Conservation (phyloP, 2,329 filamentous ascomycete species). For the Colletotrichum sidae region DNA sequence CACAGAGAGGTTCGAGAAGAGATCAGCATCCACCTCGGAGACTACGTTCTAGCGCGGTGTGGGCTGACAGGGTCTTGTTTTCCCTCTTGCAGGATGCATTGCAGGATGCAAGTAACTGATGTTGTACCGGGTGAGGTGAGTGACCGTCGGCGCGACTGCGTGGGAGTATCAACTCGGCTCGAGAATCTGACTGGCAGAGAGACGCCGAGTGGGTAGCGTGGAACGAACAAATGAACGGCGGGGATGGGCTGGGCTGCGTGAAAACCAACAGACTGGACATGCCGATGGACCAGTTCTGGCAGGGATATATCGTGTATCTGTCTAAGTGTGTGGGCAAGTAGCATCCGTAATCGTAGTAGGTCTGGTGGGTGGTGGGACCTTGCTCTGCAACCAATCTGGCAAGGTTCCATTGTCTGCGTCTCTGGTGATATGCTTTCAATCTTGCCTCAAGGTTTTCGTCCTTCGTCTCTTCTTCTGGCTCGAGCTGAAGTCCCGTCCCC, state of each 20-base stretch:
- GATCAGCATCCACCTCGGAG: conserved; percentile 32
- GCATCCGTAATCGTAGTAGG: no score
- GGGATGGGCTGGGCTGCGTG: conserved; percentile 3
- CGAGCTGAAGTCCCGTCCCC: conserved; percentile 13
- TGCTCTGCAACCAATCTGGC: conserved; percentile 28
- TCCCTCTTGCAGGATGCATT: no score
- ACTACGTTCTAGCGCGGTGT: conserved; percentile 22
- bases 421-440: conserved; percentile 30
- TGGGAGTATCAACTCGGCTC: conserved; percentile 6
- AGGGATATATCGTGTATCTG: conserved; percentile 16
- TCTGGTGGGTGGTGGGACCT: not conserved
- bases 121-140: conserved; percentile 23
- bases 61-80: not conserved
- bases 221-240: not conserved
- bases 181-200: conserved; percentile 6
- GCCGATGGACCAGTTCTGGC: conserved; percentile 7
- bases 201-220: not conserved
- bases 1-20: conserved; percentile 16
- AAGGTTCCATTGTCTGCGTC: no score
- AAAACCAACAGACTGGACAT: conserved; percentile 10
- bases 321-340: no score
- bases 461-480: conserved; percentile 23
- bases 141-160: conserved; percentile 13
- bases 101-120: not conserved
- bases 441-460: conserved; percentile 24